Base-by-base conservation (phyloP, 1,284 basidiomycete genomes). In the Boletellus deceptivus region DNA sequence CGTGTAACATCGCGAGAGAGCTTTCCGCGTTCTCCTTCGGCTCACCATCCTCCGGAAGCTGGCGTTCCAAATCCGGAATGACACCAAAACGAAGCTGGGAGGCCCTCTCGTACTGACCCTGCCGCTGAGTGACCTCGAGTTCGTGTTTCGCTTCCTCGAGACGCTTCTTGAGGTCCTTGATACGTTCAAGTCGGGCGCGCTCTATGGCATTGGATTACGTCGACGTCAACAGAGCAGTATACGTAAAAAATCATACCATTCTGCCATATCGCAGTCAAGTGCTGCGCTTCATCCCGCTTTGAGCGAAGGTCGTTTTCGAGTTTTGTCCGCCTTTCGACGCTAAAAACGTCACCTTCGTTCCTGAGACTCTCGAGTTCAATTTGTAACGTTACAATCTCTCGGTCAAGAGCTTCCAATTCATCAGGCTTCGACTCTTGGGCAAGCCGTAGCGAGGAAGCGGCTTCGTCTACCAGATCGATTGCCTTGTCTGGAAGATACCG, bases 401-500 rank as follows among this genome's bases (percentile, higher is more conserved):
- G 77, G 54, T 95, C 89, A 6, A 97, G 78, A 1, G 77, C 75
- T 63, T 97, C 93, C 3, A 98, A 77, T 54, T 85, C 84, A 55
- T 93, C 89, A 0, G 94, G 95, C 64, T 94, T 93, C 38, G 83
- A 87, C 66, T 97, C 95, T 61, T 95, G 93, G 2, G 93, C 88
- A 4, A 98, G 81, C 2, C 93, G 83, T n/a, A 97, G 75, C 0
- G 91, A 75, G 6, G 89, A 91, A 6, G 90, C 89, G 2, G 93
- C 92, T 69, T 96, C 93, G 67, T 97, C 94, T 3, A 97, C 82
- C 3, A 96, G 78, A 68, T 93, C 90, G 50, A 93, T 92, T 6
- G 90, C 89, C 67, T 93, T 94, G 74, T 96, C 93, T 0, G 93
- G 93, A 2, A 95, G 76, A 68, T 82, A 92, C 1, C 93, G 80